Evolutionary conservation across 208 protist species (phyloP).

Genomic region (Wallacemonas sp.): DNA sequence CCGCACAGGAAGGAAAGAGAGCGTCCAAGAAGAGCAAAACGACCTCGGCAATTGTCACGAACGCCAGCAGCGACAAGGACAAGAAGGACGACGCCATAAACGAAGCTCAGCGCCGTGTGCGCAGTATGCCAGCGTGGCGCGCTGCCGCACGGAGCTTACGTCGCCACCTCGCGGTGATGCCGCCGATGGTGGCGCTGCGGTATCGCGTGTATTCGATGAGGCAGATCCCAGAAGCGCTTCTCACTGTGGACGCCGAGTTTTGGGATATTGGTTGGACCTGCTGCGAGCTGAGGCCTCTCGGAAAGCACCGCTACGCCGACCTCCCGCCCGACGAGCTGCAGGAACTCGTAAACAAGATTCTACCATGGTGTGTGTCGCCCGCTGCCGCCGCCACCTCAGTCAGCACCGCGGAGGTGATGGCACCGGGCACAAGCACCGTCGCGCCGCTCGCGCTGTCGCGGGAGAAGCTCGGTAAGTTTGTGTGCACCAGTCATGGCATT

Average conservation of each 20-base stretch:
- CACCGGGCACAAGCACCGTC: no score
- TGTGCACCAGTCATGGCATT: conserved; percentile 52
- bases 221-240: conserved; percentile 53
- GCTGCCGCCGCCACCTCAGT: conserved; percentile 1
- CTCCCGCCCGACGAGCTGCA: conserved; percentile 53
- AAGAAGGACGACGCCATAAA: neutral
- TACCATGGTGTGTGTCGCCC: conserved; percentile 35
- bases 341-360: conserved; percentile 74
- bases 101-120: conserved; percentile 37
- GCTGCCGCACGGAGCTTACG: conserved; percentile 48
- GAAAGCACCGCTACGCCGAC: conserved; percentile 32
- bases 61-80: neutral
- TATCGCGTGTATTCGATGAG: conserved; percentile 53
- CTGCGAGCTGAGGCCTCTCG: conserved; percentile 52
- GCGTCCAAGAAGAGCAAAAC: no score
- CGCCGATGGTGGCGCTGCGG: conserved; percentile 60
- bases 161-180: conserved; percentile 33
- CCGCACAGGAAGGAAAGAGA: no score
- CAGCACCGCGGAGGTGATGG: no score
- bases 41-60: no score
- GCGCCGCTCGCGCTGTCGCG: conserved; percentile 38
- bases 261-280: conserved; percentile 72
- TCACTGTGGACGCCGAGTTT: conserved; percentile 55
- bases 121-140: conserved; percentile 41
- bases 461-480: conserved; percentile 71